Evolutionary conservation across 2,329 filamentous ascomycete species (phyloP).

Genomic region (Neopestalotiopsis clavispora): DNA sequence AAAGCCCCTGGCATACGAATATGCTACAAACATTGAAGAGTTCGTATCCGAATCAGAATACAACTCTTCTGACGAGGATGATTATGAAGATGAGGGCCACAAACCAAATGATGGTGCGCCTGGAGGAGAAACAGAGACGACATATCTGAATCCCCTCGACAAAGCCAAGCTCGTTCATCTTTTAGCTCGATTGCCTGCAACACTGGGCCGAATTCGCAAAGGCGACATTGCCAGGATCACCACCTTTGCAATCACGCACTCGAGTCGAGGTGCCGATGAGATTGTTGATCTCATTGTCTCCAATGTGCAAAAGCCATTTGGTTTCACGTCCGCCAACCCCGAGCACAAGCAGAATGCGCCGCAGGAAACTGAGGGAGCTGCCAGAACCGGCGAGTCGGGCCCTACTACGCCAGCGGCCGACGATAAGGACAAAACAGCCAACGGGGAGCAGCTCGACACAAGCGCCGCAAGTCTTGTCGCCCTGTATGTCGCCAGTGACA

Average conservation of each 20-base stretch:
- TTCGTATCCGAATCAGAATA: conserved; percentile 86
- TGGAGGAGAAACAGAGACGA: conserved; percentile 51
- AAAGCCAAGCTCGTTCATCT: conserved; percentile 85
- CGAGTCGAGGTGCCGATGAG: conserved; percentile 84
- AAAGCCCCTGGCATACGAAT: conserved; percentile 78
- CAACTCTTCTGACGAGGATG: conserved; percentile 85
- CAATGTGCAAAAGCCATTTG: conserved; percentile 80
- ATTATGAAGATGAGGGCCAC: conserved; percentile 64
- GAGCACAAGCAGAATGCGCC: conserved; percentile 48
- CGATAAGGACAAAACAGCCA: conserved; percentile 27
- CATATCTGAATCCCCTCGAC: conserved; percentile 80
- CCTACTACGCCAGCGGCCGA: conserved; percentile 42
- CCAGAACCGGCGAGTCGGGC: conserved; percentile 35
- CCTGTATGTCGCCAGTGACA: conserved; percentile 78
- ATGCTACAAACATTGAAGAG: conserved; percentile 75
- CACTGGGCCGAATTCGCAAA: conserved; percentile 74
- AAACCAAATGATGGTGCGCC: conserved; percentile 41
- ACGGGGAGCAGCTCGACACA: conserved; percentile 57
- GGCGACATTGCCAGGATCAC: conserved; percentile 88
- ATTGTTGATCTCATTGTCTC: conserved; percentile 86
- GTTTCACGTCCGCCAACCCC: conserved; percentile 73
- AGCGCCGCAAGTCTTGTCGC: conserved; percentile 79
- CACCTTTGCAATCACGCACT: conserved; percentile 86
- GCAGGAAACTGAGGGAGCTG: conserved; percentile 40
- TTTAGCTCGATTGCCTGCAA: conserved; percentile 80